Evolutionary conservation across 345 rosid species (phyloP).

Genomic region (Populus euphratica): DNA sequence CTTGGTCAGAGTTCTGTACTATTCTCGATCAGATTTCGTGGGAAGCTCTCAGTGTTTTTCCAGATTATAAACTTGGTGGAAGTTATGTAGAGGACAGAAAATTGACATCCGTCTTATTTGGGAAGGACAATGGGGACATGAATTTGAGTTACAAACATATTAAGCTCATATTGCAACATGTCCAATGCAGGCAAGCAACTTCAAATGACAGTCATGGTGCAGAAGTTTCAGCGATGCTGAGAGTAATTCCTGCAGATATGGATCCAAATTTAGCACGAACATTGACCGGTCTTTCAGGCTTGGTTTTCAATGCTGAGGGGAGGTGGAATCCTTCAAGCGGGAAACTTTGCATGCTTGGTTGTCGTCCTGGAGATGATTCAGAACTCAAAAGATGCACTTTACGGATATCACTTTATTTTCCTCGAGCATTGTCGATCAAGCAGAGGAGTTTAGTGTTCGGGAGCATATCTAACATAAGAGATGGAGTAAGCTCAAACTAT

Average conservation of each 20-base stretch:
- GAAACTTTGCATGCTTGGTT: slow-evolving; percentile 24
- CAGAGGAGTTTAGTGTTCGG: slow-evolving; percentile 9
- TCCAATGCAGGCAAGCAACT: not conserved
- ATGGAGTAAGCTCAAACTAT: not conserved
- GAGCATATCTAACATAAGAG: not conserved
- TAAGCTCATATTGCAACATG: slow-evolving; percentile 2
- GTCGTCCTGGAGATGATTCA: not conserved
- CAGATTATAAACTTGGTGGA: slow-evolving; percentile 3
- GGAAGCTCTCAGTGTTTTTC: not conserved
- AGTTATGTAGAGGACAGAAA: not conserved
- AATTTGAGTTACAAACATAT: not conserved
- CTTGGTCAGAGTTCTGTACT: not conserved
- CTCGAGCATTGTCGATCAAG: slow-evolving; percentile 8
- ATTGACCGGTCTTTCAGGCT: slow-evolving; percentile 6
- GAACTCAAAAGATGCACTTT: not conserved
- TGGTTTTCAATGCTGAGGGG: slow-evolving; percentile 19
- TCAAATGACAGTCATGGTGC: not conserved
- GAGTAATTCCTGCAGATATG: slow-evolving; percentile 10
- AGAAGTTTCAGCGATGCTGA: not conserved
- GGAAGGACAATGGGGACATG: not conserved
- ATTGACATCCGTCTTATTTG: not conserved
- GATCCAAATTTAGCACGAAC: not conserved
- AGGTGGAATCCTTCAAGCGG: slow-evolving; percentile 17
- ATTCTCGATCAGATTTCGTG: not conserved
- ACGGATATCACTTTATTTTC: slow-evolving; percentile 13